Evolutionary conservation across 306 rosid species (phyloP).

Genomic region (Malus sylvestris): DNA sequence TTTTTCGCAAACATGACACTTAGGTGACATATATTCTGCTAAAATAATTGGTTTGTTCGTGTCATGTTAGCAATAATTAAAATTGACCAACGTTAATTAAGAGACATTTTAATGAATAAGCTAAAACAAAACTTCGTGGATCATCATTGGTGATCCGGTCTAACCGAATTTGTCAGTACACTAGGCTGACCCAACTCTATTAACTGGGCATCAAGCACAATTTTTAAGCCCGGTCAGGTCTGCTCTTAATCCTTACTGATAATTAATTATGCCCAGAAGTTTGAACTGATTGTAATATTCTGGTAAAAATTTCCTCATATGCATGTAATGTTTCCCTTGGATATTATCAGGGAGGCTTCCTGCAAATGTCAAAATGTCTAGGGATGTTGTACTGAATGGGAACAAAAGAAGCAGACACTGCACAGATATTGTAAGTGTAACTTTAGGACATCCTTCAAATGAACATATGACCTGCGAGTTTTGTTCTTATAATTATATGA

Average conservation of each 20-base stretch:
- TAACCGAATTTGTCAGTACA: neutral
- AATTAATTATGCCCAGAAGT: neutral
- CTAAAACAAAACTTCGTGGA: neutral
- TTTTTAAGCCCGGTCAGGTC: neutral
- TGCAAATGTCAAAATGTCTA: constrained; percentile 4
- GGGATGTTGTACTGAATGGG: constrained; percentile 12
- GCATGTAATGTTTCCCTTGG: no score
- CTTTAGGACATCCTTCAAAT: neutral
- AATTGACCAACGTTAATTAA: no score
- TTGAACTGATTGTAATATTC: neutral
- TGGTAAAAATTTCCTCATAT: neutral
- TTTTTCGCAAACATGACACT: no score
- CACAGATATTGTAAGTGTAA: constrained; percentile 13
- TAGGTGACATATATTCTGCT: no score
- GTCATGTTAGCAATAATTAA: no score
- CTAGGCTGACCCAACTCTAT: neutral
- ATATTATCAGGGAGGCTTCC: constrained; percentile 14
- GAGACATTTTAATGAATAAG: no score
- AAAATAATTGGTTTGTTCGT: no score
- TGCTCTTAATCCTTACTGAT: neutral
- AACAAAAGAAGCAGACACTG: neutral
- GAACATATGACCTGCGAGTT: neutral
- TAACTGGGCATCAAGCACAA: neutral
- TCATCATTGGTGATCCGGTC: neutral
- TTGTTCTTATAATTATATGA: neutral